Evolutionary conservation across 2,329 filamentous ascomycete species (phyloP), one percentile per base, ranked within the genome.

Genomic region (Pseudocercospora fuligena): DNA sequence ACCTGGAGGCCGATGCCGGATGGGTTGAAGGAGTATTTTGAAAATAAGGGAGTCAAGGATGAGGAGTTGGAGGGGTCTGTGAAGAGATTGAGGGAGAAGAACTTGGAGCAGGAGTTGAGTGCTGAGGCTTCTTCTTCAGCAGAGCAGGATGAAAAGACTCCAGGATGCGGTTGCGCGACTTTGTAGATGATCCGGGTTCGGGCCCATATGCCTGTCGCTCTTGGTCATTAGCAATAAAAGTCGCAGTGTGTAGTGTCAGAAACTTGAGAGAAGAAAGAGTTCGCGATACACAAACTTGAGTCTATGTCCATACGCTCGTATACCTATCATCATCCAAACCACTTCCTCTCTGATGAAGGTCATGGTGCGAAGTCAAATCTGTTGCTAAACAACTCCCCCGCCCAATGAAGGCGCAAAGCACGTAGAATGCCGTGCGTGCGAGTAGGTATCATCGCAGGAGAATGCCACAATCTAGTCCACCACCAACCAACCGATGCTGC

Each of bases 61-160:
- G 9, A 43, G 33, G 56, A 58, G n/a, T 21, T 58, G 29, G 31
- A 58, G 56, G 11, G 36, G n/a, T 58, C 43, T 43, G 31, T 58
- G 31, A 1, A 16, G 12, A 14, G 31, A 12, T 6, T 58, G 6
- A 33, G 56, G 31, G 11, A 23, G 54, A n/a, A 40, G n/a, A 40
- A 23, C 9, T 33, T 33, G 31, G 12, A 33, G 31, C 12, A 11
- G 56, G 27, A 19, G 25, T 31, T 14, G 47, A 25, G 21, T 11
- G 25, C 19, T 33, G 23, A 29, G 36, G 3, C 40, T 43, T 43
- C 16, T 43, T 43, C 40, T 43, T 43, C 40, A 8, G 14, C 1
- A 2, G 5, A 16, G 2, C 36, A 40, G 16, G 40, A 43, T 8
- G 40, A 19, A 5, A 43, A 43, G 40, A 43, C 16, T 40, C 14